These are phyloP conservation scores for Fusarium odoratissimum DNA, from an alignment of 2,329 filamentous ascomycete genomes.

Conservation along the genomic window DNA sequence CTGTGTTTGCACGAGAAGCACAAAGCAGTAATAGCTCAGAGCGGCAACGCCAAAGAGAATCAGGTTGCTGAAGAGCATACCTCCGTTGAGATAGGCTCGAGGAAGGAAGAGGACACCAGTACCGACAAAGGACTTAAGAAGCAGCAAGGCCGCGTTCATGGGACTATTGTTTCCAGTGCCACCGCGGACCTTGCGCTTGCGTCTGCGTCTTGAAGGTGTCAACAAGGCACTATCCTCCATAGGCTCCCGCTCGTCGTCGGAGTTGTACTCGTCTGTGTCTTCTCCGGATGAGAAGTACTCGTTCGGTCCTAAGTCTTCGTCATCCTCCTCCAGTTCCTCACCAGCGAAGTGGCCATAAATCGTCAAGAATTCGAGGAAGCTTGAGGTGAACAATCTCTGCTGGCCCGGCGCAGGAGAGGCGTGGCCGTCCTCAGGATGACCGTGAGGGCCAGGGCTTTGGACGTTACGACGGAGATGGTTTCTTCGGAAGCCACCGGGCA, in stretches of 20 bases:
- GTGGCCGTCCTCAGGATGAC: constrained; percentile 49
- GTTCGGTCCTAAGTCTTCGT: constrained; percentile 85
- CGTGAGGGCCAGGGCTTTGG: constrained; percentile 64
- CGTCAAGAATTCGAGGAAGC: constrained; percentile 94
- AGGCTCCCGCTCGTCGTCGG: constrained; percentile 78
- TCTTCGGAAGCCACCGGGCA: constrained; percentile 92
- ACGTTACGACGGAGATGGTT: constrained; percentile 85
- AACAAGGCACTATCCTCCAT: constrained; percentile 90
- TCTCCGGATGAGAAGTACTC: constrained; percentile 91
- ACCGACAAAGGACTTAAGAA: constrained; percentile 97
- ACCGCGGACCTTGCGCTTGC: constrained; percentile 80
- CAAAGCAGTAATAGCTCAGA: constrained; percentile 97
- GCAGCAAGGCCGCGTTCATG: constrained; percentile 81
- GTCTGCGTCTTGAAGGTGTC: constrained; percentile 77
- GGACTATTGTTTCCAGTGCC: constrained; percentile 81
- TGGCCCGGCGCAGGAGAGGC: constrained; percentile 49
- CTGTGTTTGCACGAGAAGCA: constrained; percentile 88
- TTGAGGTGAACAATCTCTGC: constrained; percentile 81
- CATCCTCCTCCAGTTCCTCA: constrained; percentile 96
- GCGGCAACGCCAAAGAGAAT: constrained; percentile 87
- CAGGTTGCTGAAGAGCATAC: constrained; percentile 95
- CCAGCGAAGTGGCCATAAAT: constrained; percentile 98
- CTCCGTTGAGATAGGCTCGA: constrained; percentile 92
- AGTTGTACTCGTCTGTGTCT: constrained; percentile 70
- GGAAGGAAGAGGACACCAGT: constrained; percentile 95